Conservation (phyloP, 2,329 filamentous ascomycete genomes). For the Penicillium sp. region DNA sequence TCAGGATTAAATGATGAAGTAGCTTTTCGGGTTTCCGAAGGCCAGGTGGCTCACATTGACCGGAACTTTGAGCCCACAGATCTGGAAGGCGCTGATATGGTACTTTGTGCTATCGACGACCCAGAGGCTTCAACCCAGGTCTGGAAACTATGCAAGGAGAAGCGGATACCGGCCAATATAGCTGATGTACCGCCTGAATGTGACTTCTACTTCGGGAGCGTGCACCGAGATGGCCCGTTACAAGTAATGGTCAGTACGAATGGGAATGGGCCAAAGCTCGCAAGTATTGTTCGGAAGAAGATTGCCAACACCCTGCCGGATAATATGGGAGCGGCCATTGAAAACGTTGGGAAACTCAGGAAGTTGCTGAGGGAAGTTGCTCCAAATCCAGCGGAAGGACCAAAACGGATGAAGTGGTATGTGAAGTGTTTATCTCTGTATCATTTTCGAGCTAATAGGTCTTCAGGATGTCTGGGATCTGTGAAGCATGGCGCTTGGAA, state of each 20-base stretch:
- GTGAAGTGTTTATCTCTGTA: constrained; percentile 32
- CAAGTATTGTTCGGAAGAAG: constrained; percentile 80
- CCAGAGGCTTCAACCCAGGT: constrained; percentile 86
- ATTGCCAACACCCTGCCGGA: constrained; percentile 78
- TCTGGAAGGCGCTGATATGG: constrained; percentile 81
- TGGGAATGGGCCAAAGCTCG: constrained; percentile 90
- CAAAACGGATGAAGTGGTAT: constrained; percentile 88
- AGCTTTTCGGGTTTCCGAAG: constrained; percentile 74
- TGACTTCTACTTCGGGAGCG: constrained; percentile 97
- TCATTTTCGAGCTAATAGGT: neutral
- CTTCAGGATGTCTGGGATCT: constrained; percentile 85
- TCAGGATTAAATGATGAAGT: constrained; percentile 88
- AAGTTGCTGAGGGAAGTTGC: constrained; percentile 78
- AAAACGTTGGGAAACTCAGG: constrained; percentile 79
- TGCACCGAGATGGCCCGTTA: constrained; percentile 91
- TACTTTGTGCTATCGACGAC: constrained; percentile 91
- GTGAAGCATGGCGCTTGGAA: constrained; percentile 82
- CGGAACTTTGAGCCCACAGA: constrained; percentile 86
- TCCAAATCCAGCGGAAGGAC: constrained; percentile 72
- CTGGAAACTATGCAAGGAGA: constrained; percentile 91
- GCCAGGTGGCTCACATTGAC: constrained; percentile 79
- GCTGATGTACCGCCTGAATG: constrained; percentile 96
- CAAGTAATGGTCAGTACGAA: constrained; percentile 99
- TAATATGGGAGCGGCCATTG: constrained; percentile 83
- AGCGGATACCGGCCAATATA: constrained; percentile 86